Evolutionary conservation across 352 stramenopile genomes (phyloP).

Genomic region (Globisporangium acanthophoron): DNA sequence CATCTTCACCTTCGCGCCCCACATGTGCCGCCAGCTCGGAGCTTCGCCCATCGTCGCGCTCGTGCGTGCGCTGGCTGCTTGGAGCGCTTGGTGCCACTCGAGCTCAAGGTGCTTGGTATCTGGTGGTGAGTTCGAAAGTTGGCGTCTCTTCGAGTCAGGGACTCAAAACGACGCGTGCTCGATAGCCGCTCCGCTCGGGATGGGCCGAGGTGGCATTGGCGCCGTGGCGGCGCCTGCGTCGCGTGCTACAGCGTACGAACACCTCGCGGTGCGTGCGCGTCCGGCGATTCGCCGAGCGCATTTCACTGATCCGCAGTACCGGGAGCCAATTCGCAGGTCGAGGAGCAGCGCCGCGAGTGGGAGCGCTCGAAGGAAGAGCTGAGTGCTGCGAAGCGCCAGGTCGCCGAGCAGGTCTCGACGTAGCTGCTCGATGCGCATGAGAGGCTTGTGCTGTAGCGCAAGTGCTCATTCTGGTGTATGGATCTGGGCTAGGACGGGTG

Average conservation of each 20-base stretch:
- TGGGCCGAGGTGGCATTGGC: constrained; percentile 1
- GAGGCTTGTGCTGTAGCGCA: too few relatives aligned
- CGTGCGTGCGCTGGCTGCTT: neutral
- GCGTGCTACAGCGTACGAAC: constrained; percentile 2
- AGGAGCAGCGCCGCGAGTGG: constrained; percentile 47
- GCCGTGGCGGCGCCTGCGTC: neutral
- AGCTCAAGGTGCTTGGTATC: neutral
- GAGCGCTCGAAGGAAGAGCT: constrained; percentile 57
- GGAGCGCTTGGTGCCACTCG: too few relatives aligned
- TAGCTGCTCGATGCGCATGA: neutral
- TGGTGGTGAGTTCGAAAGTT: too few relatives aligned
- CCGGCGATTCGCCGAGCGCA: neutral
- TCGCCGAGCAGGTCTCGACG: constrained; percentile 30
- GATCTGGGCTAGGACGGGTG: constrained; percentile 33
- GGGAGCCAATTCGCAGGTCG: constrained; percentile 22
- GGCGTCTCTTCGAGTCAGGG: constrained; percentile 4
- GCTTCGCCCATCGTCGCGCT: constrained; percentile 49
- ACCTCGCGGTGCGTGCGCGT: constrained; percentile 8
- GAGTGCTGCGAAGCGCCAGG: constrained; percentile 27
- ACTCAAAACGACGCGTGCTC: neutral
- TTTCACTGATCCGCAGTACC: neutral
- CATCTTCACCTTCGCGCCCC: constrained; percentile 83
- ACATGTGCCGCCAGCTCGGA: constrained; percentile 86
- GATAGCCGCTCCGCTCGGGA: neutral
- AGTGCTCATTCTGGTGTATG: neutral